Conservation (phyloP, 257 asterid species). For the Lithospermum erythrorhizon region DNA sequence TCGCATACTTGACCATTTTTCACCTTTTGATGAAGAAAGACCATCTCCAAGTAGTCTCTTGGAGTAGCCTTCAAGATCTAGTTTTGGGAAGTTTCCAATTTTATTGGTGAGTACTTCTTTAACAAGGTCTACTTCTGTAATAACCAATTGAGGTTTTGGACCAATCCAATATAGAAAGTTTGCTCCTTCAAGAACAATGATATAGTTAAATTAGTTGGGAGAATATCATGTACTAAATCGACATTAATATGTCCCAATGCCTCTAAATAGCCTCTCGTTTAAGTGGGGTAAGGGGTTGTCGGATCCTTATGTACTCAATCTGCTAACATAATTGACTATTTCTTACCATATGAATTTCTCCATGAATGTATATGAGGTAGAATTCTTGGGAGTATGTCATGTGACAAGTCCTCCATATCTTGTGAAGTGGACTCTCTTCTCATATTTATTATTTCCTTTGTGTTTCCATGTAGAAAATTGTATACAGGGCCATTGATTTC, state of each 20-base stretch:
- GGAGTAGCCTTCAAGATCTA: constrained; percentile 48
- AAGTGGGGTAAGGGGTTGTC: no score
- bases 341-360: constrained; percentile 33
- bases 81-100: constrained; percentile 36
- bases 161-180: constrained; percentile 52
- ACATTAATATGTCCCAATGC: no score
- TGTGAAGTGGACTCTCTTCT: constrained; percentile 23
- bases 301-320: no score
- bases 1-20: constrained; percentile 52
- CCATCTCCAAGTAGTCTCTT: constrained; percentile 63
- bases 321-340: background rate
- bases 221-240: background rate
- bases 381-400: constrained; percentile 43
- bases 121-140: constrained; percentile 46
- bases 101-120: constrained; percentile 41
- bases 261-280: no score
- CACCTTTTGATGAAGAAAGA: constrained; percentile 49
- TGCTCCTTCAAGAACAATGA: constrained; percentile 19
- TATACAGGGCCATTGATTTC: constrained; percentile 50
- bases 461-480: constrained; percentile 44
- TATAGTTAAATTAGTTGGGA: background rate
- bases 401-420: constrained; percentile 37
- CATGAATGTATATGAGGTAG: constrained; percentile 46
- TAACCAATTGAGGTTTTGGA: constrained; percentile 39
- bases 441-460: constrained; percentile 35